These are phyloP conservation scores for Blastobotrys buckinghamii DNA, from an alignment of 1,139 yeast genomes.

Conservation along the genomic window DNA sequence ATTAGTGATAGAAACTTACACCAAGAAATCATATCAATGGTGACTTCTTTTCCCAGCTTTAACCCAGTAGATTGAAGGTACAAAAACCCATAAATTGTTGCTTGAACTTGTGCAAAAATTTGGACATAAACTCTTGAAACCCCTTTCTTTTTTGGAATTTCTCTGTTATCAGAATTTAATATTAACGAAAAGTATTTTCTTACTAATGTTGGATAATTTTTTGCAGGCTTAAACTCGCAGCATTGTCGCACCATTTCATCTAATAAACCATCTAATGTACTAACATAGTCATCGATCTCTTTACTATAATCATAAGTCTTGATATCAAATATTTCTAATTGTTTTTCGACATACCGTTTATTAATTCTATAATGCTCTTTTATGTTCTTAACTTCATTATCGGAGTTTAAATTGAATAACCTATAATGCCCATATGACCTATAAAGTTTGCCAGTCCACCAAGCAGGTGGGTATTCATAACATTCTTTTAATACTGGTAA, in stretches of 20 bases:
- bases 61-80: slow-evolving; percentile 9
- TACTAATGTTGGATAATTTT: slow-evolving; percentile 1
- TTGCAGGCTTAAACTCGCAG: slow-evolving; percentile 2
- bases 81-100: slow-evolving; percentile 12
- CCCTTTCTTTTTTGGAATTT: not conserved
- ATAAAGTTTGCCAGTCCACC: slow-evolving; percentile 11
- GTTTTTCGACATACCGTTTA: not conserved
- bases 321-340: slow-evolving; percentile 1
- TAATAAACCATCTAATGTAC: slow-evolving; percentile 3
- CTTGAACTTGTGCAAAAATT: slow-evolving; percentile 13
- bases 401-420: not conserved
- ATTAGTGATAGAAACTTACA: not conserved
- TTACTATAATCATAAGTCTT: slow-evolving; percentile 5
- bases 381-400: not conserved
- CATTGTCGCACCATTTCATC: slow-evolving; percentile 9
- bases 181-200: slow-evolving; percentile 1
- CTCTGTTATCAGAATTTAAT: not conserved
- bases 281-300: slow-evolving; percentile 8
- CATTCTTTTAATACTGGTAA: slow-evolving; percentile 12
- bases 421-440: slow-evolving; percentile 15
- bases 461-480: slow-evolving; percentile 8
- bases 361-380: slow-evolving; percentile 8
- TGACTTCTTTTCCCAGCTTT: not conserved
- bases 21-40: not conserved
- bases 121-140: not conserved